These are phyloP conservation scores for Vinca major DNA, from an alignment of 305 asterid genomes.

Conservation along the genomic window DNA sequence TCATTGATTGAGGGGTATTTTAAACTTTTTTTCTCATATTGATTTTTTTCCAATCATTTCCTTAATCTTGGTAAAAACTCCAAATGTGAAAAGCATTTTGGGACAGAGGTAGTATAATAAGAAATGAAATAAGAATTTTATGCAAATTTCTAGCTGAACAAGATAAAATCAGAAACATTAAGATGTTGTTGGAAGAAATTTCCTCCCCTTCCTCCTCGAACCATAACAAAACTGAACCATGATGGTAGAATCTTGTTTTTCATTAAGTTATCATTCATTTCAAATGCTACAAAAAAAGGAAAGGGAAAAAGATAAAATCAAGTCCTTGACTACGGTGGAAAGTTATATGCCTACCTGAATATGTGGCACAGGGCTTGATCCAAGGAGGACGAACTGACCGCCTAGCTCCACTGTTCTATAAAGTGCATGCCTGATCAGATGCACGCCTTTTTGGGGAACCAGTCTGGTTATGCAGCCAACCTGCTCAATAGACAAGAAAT, in stretches of 20 bases:
- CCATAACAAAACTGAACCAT: neutral
- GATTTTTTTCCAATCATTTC: too few species aligned
- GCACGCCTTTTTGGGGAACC: constrained; percentile 98
- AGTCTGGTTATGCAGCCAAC: constrained; percentile 94
- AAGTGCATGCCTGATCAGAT: constrained; percentile 92
- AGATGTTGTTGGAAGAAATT: neutral
- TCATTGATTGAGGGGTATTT: too few species aligned
- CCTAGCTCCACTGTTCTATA: constrained; percentile 82
- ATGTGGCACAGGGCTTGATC: constrained; percentile 89
- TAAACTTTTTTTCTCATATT: too few species aligned
- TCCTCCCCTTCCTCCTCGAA: neutral
- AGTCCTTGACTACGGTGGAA: constrained; percentile 7
- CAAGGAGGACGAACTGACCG: constrained; percentile 94
- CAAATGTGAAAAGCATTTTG: too few species aligned
- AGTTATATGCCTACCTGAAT: constrained; percentile 57
- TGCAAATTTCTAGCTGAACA: neutral
- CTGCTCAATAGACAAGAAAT: constrained; percentile 26
- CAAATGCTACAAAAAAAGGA: neutral
- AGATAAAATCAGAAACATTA: neutral
- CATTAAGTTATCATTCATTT: neutral
- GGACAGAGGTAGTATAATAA: neutral
- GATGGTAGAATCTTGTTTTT: neutral
- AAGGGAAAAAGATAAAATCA: neutral
- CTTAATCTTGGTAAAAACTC: too few species aligned
- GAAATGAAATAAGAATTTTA: neutral